phyloP scores from a whole-genome alignment of 2,329 filamentous ascomycete genomes.

The Calonectria pteridis region DNA sequence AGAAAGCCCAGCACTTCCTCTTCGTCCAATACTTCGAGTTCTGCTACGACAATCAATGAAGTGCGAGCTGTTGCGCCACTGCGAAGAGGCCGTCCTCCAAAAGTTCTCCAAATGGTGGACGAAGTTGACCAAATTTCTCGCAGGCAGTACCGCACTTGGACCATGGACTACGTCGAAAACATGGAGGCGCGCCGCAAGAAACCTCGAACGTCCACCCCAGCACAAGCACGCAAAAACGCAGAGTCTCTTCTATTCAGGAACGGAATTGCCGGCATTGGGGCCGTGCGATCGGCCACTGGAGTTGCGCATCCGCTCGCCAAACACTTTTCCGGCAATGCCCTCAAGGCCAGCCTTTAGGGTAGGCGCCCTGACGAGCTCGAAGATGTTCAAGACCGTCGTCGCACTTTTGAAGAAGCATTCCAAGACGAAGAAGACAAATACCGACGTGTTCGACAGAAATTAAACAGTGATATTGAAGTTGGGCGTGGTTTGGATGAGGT shows the following conservation, averaged over 20 bases:
- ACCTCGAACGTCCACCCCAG: constrained; percentile 40
- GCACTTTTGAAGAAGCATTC: constrained; percentile 59
- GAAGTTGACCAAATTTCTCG: constrained; percentile 50
- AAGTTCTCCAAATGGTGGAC: constrained; percentile 48
- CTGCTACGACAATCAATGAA: constrained; percentile 39
- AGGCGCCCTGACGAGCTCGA: constrained; percentile 36
- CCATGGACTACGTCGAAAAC: constrained; percentile 60
- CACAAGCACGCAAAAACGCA: constrained; percentile 57
- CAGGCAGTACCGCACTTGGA: constrained; percentile 56
- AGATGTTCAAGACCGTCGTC: constrained; percentile 50
- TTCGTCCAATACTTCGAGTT: constrained; percentile 33
- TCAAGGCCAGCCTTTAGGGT: constrained; percentile 52
- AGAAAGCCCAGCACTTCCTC: constrained; percentile 18
- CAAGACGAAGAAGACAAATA: constrained; percentile 50
- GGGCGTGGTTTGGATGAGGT: constrained; percentile 45
- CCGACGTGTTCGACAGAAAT: constrained; percentile 55
- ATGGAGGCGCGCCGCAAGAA: constrained; percentile 61
- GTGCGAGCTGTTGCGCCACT: constrained; percentile 33
- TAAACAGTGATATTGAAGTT: constrained; percentile 46
- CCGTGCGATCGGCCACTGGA: constrained; percentile 39
- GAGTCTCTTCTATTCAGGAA: constrained; percentile 46
- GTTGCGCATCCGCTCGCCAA: constrained; percentile 58
- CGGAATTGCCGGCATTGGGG: constrained; percentile 52
- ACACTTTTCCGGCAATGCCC: constrained; percentile 58
- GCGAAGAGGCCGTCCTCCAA: constrained; percentile 43